Conservation (phyloP, 106 monocot genomes). For the Hemerocallis citrina region DNA sequence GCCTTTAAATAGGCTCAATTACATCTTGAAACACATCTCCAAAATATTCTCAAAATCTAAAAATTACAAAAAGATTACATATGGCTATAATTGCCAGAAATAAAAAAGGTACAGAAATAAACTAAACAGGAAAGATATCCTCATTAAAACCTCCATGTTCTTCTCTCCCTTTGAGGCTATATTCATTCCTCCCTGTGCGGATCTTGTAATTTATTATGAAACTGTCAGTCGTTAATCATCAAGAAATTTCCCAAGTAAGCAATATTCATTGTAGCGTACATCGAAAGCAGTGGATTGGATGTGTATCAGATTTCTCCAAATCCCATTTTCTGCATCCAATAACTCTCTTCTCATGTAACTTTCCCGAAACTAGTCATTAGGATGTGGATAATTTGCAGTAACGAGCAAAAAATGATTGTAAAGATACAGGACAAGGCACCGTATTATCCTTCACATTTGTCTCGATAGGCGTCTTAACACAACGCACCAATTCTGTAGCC, state of each 20-base stretch:
- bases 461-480: conserved; percentile 1
- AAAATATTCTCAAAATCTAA: too few species aligned
- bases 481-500: conserved; percentile 11
- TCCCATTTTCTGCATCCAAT: not conserved
- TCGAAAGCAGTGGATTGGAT: not conserved
- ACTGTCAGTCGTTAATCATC: not conserved
- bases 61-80: too few species aligned
- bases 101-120: too few species aligned
- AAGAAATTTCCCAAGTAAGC: not conserved
- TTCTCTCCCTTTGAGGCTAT: not conserved
- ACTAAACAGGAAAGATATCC: too few species aligned
- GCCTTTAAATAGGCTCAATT: too few species aligned
- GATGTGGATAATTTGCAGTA: not conserved
- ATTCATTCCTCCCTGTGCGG: not conserved
- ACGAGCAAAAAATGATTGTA: conserved; percentile 4
- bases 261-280: not conserved
- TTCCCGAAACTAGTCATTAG: not conserved
- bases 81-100: too few species aligned
- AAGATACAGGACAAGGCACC: not conserved
- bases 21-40: too few species aligned
- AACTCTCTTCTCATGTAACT: not conserved
- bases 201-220: not conserved
- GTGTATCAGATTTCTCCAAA: not conserved
- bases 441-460: not conserved
- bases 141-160: not conserved